Conservation (phyloP, 2,329 filamentous ascomycete species). For the Fusarium sp. region DNA sequence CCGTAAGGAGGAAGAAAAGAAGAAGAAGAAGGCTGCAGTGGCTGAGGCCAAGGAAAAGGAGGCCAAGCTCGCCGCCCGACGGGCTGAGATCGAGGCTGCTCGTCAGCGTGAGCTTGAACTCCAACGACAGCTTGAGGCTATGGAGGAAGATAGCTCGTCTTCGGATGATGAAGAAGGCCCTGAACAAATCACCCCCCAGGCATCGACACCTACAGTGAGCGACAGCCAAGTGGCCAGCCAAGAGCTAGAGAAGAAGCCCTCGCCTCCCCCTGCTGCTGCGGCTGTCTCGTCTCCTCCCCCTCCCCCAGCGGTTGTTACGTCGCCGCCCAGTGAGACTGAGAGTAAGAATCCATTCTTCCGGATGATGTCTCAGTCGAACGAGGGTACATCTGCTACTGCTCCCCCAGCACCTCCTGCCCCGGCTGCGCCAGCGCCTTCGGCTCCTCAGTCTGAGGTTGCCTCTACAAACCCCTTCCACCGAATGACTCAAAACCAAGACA, state of each 20-base stretch:
- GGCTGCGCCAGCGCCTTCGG: constrained; percentile 56
- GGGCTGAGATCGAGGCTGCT: constrained; percentile 92
- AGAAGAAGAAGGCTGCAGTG: constrained; percentile 87
- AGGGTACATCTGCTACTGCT: constrained; percentile 61
- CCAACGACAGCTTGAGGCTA: constrained; percentile 85
- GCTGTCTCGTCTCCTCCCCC: constrained; percentile 58
- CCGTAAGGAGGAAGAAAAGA: constrained; percentile 97
- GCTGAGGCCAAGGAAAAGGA: constrained; percentile 93
- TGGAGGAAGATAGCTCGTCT: constrained; percentile 80
- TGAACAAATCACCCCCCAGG: constrained; percentile 75
- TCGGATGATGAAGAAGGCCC: constrained; percentile 87
- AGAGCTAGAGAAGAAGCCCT: constrained; percentile 67
- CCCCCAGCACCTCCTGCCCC: constrained; percentile 57
- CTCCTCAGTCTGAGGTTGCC: constrained; percentile 4
- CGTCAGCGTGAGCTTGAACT: constrained; percentile 92
- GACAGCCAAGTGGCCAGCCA: constrained; percentile 68
- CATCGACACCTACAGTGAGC: constrained; percentile 70
- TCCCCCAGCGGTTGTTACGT: constrained; percentile 67
- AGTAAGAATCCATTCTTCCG: constrained; percentile 97
- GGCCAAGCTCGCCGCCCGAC: constrained; percentile 83
- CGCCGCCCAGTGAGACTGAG: constrained; percentile 75
- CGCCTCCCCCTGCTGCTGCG: constrained; percentile 60
- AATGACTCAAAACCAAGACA: constrained; percentile 79
- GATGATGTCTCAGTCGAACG: constrained; percentile 81
- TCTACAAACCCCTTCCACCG: constrained; percentile 96